A percentile compares a stretch with the other conserved stretches of the same genome.
Evolutionary conservation across 768 basidiomycete species (phyloP).

Genomic region (Lentinula sp.): DNA sequence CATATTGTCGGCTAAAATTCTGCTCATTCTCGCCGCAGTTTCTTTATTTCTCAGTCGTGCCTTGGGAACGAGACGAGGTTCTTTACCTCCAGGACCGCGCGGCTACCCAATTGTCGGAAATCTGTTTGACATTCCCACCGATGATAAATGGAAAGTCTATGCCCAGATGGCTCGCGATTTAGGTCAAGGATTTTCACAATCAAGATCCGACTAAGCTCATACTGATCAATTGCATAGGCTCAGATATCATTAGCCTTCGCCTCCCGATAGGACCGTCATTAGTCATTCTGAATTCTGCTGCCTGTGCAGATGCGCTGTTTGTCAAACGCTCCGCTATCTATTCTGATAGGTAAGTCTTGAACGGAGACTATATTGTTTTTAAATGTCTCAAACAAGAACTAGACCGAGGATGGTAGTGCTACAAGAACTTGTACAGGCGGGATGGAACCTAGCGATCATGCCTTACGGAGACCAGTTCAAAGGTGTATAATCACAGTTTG

Average conservation of each 20-base stretch:
- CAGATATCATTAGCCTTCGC: conserved; percentile 9
- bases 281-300: conserved; percentile 13
- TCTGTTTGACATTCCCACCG: conserved; percentile 4
- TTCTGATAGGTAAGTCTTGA: conserved; percentile 9
- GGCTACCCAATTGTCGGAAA: conserved; percentile 10
- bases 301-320: conserved; percentile 10
- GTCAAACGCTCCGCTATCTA: conserved; percentile 13
- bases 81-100: conserved; percentile 7
- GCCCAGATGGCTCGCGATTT: background rate
- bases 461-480: conserved; percentile 3
- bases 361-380: too few species aligned
- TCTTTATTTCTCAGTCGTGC: background rate
- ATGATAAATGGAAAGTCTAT: conserved; percentile 4
- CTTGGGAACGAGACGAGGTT: background rate
- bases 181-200: background rate
- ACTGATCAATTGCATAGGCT: background rate
- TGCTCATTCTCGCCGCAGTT: background rate
- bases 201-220: too few species aligned
- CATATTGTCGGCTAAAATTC: too few species aligned
- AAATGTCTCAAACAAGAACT: background rate
- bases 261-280: conserved; percentile 9
- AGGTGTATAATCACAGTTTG: background rate
- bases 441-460: conserved; percentile 4
- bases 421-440: conserved; percentile 2
- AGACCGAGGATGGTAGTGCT: conserved; percentile 2